Conservation (phyloP, 768 basidiomycete genomes). For the Naganishia vaughanmartiniae region DNA sequence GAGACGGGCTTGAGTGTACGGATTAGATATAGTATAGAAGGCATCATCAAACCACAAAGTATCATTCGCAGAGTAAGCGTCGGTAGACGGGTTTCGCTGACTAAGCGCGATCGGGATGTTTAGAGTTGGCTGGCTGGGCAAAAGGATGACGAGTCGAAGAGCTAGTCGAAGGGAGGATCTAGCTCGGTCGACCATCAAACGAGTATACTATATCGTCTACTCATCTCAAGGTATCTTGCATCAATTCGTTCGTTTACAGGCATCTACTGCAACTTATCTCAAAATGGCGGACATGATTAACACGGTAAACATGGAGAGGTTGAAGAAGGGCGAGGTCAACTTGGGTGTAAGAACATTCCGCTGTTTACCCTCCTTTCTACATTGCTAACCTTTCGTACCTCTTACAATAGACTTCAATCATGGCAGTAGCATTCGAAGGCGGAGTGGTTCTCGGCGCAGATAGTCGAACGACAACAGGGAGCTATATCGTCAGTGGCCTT, state of each 20-base stretch:
- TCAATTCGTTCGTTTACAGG: not conserved
- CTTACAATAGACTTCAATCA: slow-evolving; percentile 82
- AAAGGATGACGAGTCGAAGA: slow-evolving; percentile 23
- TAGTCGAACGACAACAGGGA: slow-evolving; percentile 92
- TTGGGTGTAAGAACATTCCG: slow-evolving; percentile 68
- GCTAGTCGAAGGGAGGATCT: not conserved
- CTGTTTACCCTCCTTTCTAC: not conserved
- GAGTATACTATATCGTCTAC: not conserved
- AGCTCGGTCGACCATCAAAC: not conserved
- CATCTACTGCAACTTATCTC: not conserved
- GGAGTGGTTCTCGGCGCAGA: slow-evolving; percentile 97
- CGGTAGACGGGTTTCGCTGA: not conserved
- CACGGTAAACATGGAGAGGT: slow-evolving; percentile 73
- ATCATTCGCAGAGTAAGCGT: slow-evolving; percentile 11
- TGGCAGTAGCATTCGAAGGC: slow-evolving; percentile 94
- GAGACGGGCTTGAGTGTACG: no score
- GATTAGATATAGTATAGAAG: no score
- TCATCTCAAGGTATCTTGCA: not conserved
- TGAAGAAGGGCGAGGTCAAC: slow-evolving; percentile 95
- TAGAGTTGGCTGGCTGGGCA: not conserved
- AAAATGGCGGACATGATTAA: slow-evolving; percentile 56
- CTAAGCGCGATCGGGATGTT: not conserved
- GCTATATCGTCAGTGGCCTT: slow-evolving; percentile 75
- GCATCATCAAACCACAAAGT: not conserved
- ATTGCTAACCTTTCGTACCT: not conserved